Base-by-base conservation (phyloP, 768 basidiomycete genomes). In the Boletus rubroflammeus region DNA sequence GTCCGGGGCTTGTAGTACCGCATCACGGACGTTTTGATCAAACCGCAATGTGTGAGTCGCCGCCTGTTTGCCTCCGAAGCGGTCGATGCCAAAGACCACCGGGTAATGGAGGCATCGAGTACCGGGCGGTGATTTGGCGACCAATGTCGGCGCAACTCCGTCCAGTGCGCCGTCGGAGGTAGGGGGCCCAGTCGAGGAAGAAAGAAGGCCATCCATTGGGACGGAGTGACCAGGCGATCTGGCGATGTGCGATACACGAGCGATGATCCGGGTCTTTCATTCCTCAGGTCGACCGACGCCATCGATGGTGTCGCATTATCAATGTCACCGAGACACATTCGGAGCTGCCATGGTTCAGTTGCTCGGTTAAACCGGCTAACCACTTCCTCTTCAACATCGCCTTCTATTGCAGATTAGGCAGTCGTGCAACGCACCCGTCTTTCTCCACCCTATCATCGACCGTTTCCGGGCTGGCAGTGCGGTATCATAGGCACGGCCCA, bases 361-460 rank as follows among this genome's bases (percentile, higher is more conserved):
- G 7, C 11, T n/a, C 25, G 28, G 13, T 31, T 23, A 28, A 46
- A 45, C 36, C 35, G 40, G 38, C 41, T 40, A 31, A 21, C 26
- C 21, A 17, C 28, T 17, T 6, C 8, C 34, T 17, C 34, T 35
- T 17, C 15, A 6, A 17, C 35, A 36, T 36, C 35, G 35, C 35
- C 35, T 43, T 25, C 34, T 17, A 25, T 38, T 28, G n/a, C 29
- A 9, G 43, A 26, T 38, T 23, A 41, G 13, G 25, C 23, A 25
- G 14, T 6, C 4, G 13, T 11, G 14, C 19, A 23, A n/a, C 15
- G 11, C 29, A 45, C 46, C 47, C 10, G 14, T 40, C 53, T 60
- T 45, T 6, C 44, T 44, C 60, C 60, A 42, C 49, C 17, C 23
- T 54, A 28, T 44, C 53, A 32, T 62, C 36, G 28, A 41, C 40